Base-by-base conservation (phyloP, 352 stramenopile species). In the Phytopythium kandeliae region DNA sequence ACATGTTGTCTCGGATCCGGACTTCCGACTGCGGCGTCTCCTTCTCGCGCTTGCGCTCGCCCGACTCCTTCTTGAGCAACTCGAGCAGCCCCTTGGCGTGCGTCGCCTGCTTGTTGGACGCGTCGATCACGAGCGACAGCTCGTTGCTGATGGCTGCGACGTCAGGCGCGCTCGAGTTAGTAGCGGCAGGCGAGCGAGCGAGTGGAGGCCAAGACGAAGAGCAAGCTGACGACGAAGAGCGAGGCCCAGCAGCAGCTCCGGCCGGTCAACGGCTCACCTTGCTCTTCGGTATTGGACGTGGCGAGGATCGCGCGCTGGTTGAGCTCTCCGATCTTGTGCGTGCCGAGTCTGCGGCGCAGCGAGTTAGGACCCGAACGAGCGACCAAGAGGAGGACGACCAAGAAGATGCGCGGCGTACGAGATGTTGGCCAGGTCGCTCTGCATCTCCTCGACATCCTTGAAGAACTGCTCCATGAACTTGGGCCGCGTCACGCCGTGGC, bases 391-490 rank as follows among this genome's bases (percentile, higher is more conserved):
- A 28, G n/a, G 17, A 4, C 1, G 7, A 26, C 12, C 15, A 17
- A 17, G 11, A 21, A 7, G 36, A 13, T 9, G 15, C 17, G 19
- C 8, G 17, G 47, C 44, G 26, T 78, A 83, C 67, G 65, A 85
- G 46, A 99, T 96, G 35, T 85, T 89, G 35, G 85, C 73, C 54
- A 98, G 94, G 50, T 97, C 86, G 33, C 68, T 73, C 62, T 98
- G 96, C 69, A 99, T 97, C 3, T 86, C 71, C 53, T 99, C 92
- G 12, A 98, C 91, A 55, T 98, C 90, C 43, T 88, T 71, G 70
- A 98, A 99, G 68, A 98, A 98, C 58, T 89, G 69, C 60, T 96
- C 82, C 94, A 98, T 98, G 58, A 92, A 90, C 57, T 91, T 93
- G 43, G 83, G 83, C 3, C 83, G 74, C 54, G 74, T 64, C 38